Evolutionary conservation across 495 filamentous ascomycete genomes (phyloP).

Genomic region (Letharia lupina): DNA sequence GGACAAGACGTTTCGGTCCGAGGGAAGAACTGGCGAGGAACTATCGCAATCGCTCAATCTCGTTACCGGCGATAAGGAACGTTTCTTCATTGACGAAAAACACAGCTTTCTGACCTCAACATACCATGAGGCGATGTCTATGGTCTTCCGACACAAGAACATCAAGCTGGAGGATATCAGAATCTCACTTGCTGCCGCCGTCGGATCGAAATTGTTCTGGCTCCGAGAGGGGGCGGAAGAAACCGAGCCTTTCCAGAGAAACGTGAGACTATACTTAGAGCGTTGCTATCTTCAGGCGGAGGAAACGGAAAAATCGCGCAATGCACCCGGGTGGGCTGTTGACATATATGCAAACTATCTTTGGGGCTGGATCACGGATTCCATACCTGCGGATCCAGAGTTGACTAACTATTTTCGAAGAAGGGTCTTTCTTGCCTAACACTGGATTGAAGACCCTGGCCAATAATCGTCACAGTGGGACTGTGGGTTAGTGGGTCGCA

Average conservation of each 20-base stretch:
- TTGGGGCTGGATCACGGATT: constrained; percentile 12
- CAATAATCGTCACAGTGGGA: too few relatives aligned
- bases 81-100: background rate
- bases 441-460: too few relatives aligned
- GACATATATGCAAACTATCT: constrained; percentile 3
- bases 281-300: background rate
- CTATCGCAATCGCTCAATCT: background rate
- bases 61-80: background rate
- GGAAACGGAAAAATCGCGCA: background rate
- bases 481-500: too few relatives aligned
- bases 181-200: constrained; percentile 2
- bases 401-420: background rate
- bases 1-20: background rate
- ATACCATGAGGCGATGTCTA: constrained; percentile 4
- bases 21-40: background rate
- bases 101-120: background rate
- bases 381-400: constrained; percentile 1
- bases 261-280: background rate
- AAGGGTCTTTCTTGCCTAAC: constrained; percentile 2
- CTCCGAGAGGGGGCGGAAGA: background rate
- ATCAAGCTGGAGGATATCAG: background rate
- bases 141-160: background rate
- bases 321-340: constrained; percentile 4
- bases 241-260: background rate
- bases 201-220: background rate